phyloP scores from a whole-genome alignment of 352 stramenopile genomes.

The Pythium vanterpoolii region DNA sequence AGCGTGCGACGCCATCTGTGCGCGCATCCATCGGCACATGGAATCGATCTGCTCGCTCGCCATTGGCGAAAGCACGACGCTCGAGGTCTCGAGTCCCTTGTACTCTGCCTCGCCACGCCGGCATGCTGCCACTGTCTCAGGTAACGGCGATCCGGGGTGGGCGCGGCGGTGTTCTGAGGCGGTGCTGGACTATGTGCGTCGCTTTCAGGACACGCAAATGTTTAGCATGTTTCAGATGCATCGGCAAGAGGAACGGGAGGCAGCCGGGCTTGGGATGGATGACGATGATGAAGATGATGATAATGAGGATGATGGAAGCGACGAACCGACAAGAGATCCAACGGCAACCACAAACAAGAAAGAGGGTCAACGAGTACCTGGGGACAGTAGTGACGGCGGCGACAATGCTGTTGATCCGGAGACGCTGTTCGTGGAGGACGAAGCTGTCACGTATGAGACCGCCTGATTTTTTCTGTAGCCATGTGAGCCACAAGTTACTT shows the following conservation, averaged over 20 bases:
- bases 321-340: background rate
- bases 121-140: background rate
- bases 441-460: conserved; percentile 15
- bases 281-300: conserved; percentile 24
- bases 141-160: conserved; percentile 9
- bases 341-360: background rate
- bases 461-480: background rate
- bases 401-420: conserved; percentile 10
- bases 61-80: conserved; percentile 27
- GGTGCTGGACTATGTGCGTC: conserved; percentile 52
- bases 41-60: conserved; percentile 55
- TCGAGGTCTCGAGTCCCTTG: conserved; percentile 13
- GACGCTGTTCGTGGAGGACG: conserved; percentile 10
- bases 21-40: conserved; percentile 58
- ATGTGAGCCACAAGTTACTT: background rate
- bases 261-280: conserved; percentile 11
- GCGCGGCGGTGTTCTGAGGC: conserved; percentile 41
- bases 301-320: conserved; percentile 11
- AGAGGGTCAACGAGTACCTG: background rate
- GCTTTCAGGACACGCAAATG: conserved; percentile 82
- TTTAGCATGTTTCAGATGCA: conserved; percentile 69
- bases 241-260: conserved; percentile 31
- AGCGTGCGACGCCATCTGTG: conserved; percentile 66
- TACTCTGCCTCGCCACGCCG: conserved; percentile 22
- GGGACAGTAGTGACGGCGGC: conserved; percentile 12